Evolutionary conservation across 164 flowering plant genomes (phyloP), one percentile per base, ranked within the genome.

Genomic region (Dillenia suffruticosa): DNA sequence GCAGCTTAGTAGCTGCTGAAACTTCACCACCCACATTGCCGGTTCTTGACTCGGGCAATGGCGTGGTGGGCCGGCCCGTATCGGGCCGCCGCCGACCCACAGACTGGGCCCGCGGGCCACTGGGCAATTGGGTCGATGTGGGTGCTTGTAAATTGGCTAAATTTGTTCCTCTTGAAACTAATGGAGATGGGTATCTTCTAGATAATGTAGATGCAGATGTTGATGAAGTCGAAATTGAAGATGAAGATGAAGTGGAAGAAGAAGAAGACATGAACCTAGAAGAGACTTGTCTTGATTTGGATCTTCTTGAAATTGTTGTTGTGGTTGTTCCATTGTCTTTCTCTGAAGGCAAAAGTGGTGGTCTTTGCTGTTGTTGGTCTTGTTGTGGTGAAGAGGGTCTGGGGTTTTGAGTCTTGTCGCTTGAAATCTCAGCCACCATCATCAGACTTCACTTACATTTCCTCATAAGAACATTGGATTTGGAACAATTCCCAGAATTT

Each of bases 241-340:
- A 58, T 12, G 77, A 70, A 56, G 81, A 56, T 4, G 86, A 67
- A 43, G 80, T 63, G 5, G 88, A 78, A 58, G 85, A 74, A 1
- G 89, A 75, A 58, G 89, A 81, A 15, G 96, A 90, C 72, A 87
- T 51, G 73, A 88, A 93, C 67, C 96, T 78, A 12, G 97, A 90
- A 49, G 90, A 68, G 55, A 90, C 83, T 51, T 76, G 74, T 63
- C 78, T 82, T 19, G 86, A 81, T 81, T 82, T 80, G 68, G 87
- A 85, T 64, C 74, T 81, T 63, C 79, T 64, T 10, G 67, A 56
- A 17, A 54, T 59, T 63, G 54, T 71, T 49, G 49, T 50, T 12
- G 79, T 59, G 61, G 54, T 71, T 49, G 49, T 50, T 12, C 81
- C 77, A 70, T 79, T 81, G 72, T 76, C 85, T 44, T 69, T 79